A percentile compares a stretch with the other conserved stretches of the same genome.
Evolutionary conservation across 192 early-diverging fungal species (phyloP).

Genomic region (Rhizophagus prolifer): DNA sequence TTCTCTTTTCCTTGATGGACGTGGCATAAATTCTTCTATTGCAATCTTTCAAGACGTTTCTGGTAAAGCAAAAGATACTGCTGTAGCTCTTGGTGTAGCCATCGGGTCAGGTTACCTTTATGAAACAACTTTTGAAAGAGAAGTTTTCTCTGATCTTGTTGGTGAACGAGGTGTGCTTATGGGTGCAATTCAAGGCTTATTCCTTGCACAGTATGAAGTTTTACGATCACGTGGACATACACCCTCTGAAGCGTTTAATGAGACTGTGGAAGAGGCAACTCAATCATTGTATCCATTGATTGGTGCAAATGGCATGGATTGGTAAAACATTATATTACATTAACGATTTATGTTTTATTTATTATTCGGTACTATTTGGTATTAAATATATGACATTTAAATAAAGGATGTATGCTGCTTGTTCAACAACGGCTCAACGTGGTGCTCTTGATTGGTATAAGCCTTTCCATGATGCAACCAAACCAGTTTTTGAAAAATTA

Average conservation of each 20-base stretch:
- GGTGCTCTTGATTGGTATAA: constrained; percentile 98
- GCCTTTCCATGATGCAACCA: constrained; percentile 86
- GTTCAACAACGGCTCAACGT: constrained; percentile 93
- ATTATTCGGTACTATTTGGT: neutral
- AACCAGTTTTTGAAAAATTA: constrained; percentile 91
- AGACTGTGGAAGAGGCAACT: constrained; percentile 98
- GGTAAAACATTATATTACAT: constrained; percentile 2
- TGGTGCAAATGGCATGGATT: constrained; percentile 93
- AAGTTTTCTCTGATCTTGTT: constrained; percentile 93
- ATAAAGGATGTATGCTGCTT: constrained; percentile 95
- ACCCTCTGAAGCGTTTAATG: constrained; percentile 98
- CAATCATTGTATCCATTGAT: constrained; percentile 97
- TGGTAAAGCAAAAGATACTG: constrained; percentile 92
- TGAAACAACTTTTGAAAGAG: constrained; percentile 96
- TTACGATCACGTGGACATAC: constrained; percentile 90
- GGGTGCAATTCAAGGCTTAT: constrained; percentile 97
- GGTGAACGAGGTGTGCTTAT: constrained; percentile 98
- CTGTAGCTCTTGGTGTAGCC: constrained; percentile 86
- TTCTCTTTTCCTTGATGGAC: constrained; percentile 92
- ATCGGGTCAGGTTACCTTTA: constrained; percentile 97
- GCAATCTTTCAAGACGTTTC: constrained; percentile 93
- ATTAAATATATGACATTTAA: neutral
- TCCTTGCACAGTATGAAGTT: constrained; percentile 96
- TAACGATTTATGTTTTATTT: neutral
- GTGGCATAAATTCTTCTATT: constrained; percentile 96